Evolutionary conservation across 1,284 basidiomycete species (phyloP).

Genomic region (Apiotrichum domesticum): DNA sequence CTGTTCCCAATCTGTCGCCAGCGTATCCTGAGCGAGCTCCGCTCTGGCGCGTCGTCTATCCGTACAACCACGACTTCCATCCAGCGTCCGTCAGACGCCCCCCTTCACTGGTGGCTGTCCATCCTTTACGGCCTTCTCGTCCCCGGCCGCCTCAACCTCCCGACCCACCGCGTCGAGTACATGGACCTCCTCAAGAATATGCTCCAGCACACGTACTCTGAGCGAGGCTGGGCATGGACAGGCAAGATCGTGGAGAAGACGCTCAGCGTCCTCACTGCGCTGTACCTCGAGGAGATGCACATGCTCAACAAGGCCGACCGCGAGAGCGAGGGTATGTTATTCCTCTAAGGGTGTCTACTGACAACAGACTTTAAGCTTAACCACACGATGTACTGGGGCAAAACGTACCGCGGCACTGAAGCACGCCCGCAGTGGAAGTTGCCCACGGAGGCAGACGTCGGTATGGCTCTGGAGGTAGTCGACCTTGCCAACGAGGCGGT

Average conservation of each 20-base stretch:
- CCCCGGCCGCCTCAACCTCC: conserved; percentile 30
- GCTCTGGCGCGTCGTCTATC: conserved; percentile 84
- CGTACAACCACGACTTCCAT: conserved; percentile 80
- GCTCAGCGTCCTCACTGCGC: conserved; percentile 66
- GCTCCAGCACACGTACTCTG: conserved; percentile 73
- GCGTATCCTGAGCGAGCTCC: conserved; percentile 81
- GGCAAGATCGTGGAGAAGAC: conserved; percentile 74
- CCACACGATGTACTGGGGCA: conserved; percentile 78
- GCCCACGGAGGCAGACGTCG: conserved; percentile 54
- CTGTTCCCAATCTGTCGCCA: conserved; percentile 72
- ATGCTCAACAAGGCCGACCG: conserved; percentile 82
- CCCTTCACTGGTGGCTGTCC: conserved; percentile 73
- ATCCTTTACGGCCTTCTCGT: conserved; percentile 38
- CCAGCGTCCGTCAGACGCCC: conserved; percentile 80
- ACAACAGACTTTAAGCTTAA: conserved; percentile 61
- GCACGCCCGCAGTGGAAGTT: conserved; percentile 83
- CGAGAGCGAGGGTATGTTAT: conserved; percentile 52
- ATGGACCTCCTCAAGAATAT: conserved; percentile 65
- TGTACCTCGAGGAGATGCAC: conserved; percentile 75
- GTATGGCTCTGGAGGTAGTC: conserved; percentile 74
- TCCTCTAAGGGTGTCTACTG: neutral
- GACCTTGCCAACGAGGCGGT: conserved; percentile 55
- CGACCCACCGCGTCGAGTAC: conserved; percentile 25
- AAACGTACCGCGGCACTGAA: conserved; percentile 69
- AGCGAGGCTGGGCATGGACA: conserved; percentile 80